A percentile compares a stretch with the other conserved stretches of the same genome.
Evolutionary conservation across 257 asterid species (phyloP).

Genomic region (Solanum gracilifrons): DNA sequence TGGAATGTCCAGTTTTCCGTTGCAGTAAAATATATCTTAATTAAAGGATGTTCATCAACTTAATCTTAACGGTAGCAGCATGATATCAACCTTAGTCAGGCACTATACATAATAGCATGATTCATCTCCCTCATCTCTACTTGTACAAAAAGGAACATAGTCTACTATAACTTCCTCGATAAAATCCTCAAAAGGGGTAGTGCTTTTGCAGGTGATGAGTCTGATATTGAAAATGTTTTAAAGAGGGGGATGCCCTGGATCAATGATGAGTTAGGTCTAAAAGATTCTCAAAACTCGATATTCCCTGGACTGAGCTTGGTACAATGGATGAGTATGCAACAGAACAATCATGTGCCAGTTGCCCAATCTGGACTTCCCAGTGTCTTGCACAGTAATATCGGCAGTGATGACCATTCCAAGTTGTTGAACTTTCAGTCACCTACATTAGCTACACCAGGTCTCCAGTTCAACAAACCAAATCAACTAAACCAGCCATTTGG

Average conservation of each 20-base stretch:
- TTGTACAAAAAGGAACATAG: background rate
- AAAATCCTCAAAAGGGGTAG: background rate
- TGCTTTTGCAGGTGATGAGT: constrained; percentile 53
- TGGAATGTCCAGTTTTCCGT: background rate
- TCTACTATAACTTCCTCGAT: background rate
- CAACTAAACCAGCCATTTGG: constrained; percentile 37
- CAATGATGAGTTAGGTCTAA: constrained; percentile 59
- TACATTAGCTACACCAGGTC: constrained; percentile 29
- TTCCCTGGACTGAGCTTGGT: constrained; percentile 87
- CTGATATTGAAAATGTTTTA: constrained; percentile 56
- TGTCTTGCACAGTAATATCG: constrained; percentile 23
- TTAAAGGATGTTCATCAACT: background rate
- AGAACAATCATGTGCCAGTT: constrained; percentile 43
- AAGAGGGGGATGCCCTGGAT: constrained; percentile 89
- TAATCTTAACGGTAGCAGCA: background rate
- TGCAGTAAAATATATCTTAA: background rate
- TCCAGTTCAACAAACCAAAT: constrained; percentile 48
- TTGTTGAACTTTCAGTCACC: constrained; percentile 77
- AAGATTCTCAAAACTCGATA: constrained; percentile 66
- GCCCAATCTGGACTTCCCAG: constrained; percentile 41
- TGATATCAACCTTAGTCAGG: background rate
- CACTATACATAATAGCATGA: background rate
- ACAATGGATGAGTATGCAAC: constrained; percentile 99
- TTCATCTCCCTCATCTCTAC: background rate
- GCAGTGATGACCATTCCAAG: constrained; percentile 53